Evolutionary conservation across 495 filamentous ascomycete species (phyloP), one percentile per base, ranked within the genome.

Genomic region (Amorphotheca resinae): DNA sequence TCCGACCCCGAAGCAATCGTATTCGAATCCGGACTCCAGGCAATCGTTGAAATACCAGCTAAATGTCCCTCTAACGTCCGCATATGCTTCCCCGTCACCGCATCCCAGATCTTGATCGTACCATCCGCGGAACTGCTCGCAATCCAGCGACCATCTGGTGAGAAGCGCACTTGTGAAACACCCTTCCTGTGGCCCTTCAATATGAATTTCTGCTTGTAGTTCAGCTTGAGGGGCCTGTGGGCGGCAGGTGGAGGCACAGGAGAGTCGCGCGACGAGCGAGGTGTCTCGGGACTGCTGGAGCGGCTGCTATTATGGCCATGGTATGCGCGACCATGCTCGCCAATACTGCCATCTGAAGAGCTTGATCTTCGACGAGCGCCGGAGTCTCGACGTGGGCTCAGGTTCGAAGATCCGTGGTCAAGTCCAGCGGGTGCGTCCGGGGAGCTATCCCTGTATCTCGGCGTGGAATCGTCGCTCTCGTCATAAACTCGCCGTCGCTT

Each of bases 1-100:
- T 98, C 91, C 20, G 82, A 87, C 8, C 91, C 91, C 14, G 87
- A 87, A 0, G 88, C 93, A 34, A 98, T 70, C 2, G 79, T 82
- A 51, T 77, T 72, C 30, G 80, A 84, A 60, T 94, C 87, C 1
- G 93, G 89, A 37, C 77, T 74, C 91, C 91, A 98, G 22, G 88
- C 79, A 17, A 98, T 68, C 20, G 84, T 86, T 0, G 84, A 89
- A 9, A 98, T 74, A 46, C 91, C 91, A 1, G 91, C 87, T 48
- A 94, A 71, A 64, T 98, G 91, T 20, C 87, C 91, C 54, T 93
- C 80, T n/a, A 98, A 73, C 0, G 84, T 91, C 51, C 93, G 80
- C 44, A 86, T 70, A 51, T 84, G 76, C 54, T 71, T 73, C 26
- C 87, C 89, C 2, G 82, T 87, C 7, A 59, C 47, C 0, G 83